Base-by-base conservation (phyloP, 1,284 basidiomycete genomes). In the Lentinus polychrous region DNA sequence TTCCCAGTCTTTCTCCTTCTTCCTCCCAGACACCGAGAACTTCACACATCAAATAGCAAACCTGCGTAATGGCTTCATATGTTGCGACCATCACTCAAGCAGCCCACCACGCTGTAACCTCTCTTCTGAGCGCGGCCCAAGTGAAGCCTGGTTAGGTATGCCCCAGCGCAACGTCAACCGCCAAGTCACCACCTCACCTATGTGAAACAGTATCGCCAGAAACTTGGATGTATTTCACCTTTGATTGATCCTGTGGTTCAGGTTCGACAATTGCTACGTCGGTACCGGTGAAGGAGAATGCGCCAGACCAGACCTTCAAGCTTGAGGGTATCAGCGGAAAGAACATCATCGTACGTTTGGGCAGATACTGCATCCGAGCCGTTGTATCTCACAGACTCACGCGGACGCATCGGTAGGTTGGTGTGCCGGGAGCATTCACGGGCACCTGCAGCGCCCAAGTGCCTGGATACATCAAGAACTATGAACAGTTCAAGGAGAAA, bases 371-470 rank as follows among this genome's bases (percentile, higher is more conserved):
- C n/a, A n/a, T n/a, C n/a, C n/a, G 17, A 23, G 20, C 7, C 34
- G 40, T 31, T 12, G 37, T 33, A 32, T 37, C 35, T 18, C 5
- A 15, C 10, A 18, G n/a, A n/a, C 44, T 38, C 17, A 20, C 15
- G 18, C 14, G 15, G 23, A 18, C 20, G 32, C n/a, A 18, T n/a
- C 14, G 31, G 45, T 45, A 79, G 79, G 66, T 81, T 42, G 74
- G 78, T 38, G 76, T 83, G 10, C 78, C 79, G 0, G 81, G 79
- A 14, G 79, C 81, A 2, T 87, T 86, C 67, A 81, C 75, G 49
- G 70, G 69, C 49, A 56, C 71, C 50, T 67, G 76, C 64, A 72
- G 70, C 51, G 64, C 60, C 17, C 78, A 88, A 59, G 70, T 86
- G 10, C 86, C 84, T 0, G 76, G 71, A 14, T 91, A 83, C 67